A percentile compares a stretch with the other conserved stretches of the same genome.
phyloP scores from a whole-genome alignment of 345 rosid genomes.

The Camelina hispida region DNA sequence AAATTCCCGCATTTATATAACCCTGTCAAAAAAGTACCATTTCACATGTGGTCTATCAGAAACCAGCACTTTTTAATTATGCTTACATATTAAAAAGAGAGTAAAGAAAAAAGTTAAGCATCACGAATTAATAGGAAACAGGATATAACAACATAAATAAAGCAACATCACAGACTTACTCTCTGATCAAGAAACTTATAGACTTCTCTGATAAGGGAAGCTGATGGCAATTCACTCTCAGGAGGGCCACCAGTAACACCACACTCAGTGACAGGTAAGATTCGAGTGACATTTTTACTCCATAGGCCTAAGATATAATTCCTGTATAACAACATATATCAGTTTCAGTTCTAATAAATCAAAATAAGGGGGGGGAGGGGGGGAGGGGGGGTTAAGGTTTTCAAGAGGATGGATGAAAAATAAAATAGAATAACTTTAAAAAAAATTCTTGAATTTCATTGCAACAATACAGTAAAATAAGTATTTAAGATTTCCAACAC shows the following conservation, averaged over 20 bases:
- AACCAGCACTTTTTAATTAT: constrained; percentile 21
- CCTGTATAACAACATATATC: constrained; percentile 57
- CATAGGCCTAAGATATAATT: constrained; percentile 85
- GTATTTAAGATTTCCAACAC: constrained; percentile 9
- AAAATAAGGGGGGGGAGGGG: no score
- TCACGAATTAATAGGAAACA: not conserved
- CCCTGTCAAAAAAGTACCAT: constrained; percentile 60
- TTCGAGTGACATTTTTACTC: constrained; percentile 80
- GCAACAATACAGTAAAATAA: constrained; percentile 21
- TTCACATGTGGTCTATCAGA: constrained; percentile 30
- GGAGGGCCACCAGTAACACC: constrained; percentile 58
- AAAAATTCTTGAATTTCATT: constrained; percentile 29
- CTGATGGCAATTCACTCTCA: constrained; percentile 63
- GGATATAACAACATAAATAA: constrained; percentile 13
- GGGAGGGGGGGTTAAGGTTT: not conserved
- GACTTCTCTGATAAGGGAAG: constrained; percentile 74
- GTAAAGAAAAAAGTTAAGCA: constrained; percentile 16
- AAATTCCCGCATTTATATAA: constrained; percentile 92
- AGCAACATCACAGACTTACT: constrained; percentile 60
- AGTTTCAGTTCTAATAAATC: constrained; percentile 17
- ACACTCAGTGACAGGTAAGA: constrained; percentile 83
- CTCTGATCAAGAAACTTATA: constrained; percentile 90
- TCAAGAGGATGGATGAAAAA: constrained; percentile 15
- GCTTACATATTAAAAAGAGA: constrained; percentile 19
- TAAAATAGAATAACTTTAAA: constrained; percentile 2